Conservation (phyloP, 306 rosid species). For the Geum urbanum region DNA sequence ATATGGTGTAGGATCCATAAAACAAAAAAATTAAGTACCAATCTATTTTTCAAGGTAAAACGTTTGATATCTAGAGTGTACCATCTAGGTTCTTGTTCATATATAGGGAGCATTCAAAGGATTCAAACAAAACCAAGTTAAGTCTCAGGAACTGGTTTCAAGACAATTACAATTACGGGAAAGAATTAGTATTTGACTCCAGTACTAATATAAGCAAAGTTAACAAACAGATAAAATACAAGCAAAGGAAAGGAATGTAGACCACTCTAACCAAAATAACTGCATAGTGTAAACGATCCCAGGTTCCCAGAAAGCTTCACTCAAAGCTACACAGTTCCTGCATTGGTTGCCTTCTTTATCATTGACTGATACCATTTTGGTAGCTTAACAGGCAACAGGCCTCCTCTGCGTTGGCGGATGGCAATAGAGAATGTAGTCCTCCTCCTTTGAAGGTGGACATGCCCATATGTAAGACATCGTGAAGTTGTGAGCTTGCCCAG, state of each 20-base stretch:
- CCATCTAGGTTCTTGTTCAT: not conserved
- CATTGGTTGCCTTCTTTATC: constrained; percentile 48
- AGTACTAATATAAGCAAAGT: too few relatives aligned
- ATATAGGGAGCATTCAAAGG: not conserved
- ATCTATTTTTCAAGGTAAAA: not conserved
- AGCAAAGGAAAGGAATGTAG: too few relatives aligned
- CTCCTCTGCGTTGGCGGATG: constrained; percentile 55
- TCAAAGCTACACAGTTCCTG: constrained; percentile 32
- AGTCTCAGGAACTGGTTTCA: constrained; percentile 1
- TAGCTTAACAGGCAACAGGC: constrained; percentile 47
- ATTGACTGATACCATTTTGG: constrained; percentile 57
- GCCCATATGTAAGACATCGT: constrained; percentile 57
- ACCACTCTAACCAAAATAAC: too few relatives aligned
- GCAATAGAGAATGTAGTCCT: constrained; percentile 57
- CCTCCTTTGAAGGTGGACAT: constrained; percentile 55
- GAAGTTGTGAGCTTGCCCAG: constrained; percentile 17
- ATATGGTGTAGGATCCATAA: not conserved
- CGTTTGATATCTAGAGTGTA: not conserved
- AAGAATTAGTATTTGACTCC: too few relatives aligned
- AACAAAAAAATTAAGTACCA: not conserved
- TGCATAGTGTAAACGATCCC: too few relatives aligned
- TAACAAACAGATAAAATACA: too few relatives aligned
- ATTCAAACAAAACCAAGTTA: not conserved
- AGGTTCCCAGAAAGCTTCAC: too few relatives aligned
- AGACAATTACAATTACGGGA: too few relatives aligned